Percentiles rank a stretch among this genome's conserved stretches.
Evolutionary conservation across 768 basidiomycete species (phyloP).

Genomic region (Termitomyces sp.): DNA sequence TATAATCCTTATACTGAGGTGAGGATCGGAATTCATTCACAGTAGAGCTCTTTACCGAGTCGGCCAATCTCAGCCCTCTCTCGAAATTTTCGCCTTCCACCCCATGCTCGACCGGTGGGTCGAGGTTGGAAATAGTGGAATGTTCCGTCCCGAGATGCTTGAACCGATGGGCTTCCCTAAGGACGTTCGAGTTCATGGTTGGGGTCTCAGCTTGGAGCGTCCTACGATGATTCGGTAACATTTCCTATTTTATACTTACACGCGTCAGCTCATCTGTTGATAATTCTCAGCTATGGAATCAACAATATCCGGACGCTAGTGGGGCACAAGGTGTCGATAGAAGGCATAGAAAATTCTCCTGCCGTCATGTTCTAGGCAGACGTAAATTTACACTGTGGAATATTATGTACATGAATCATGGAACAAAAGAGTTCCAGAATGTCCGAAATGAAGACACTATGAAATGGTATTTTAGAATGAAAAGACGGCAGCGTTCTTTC

Average conservation of each 20-base stretch:
- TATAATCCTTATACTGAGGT: constrained; percentile 99
- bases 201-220: constrained; percentile 91
- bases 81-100: constrained; percentile 99
- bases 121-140: constrained; percentile 97
- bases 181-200: constrained; percentile 94
- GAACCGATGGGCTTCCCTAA: constrained; percentile 98
- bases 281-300: constrained; percentile 74
- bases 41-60: neutral
- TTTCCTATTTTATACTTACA: neutral
- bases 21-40: neutral
- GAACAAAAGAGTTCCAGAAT: constrained; percentile 2
- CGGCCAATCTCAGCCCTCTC: constrained; percentile 59
- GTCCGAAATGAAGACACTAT: neutral
- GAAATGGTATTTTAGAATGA: constrained; percentile 48
- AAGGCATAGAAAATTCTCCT: constrained; percentile 80
- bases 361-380: constrained; percentile 78
- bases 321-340: constrained; percentile 94
- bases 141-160: constrained; percentile 99
- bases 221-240: constrained; percentile 96
- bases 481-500: constrained; percentile 82
- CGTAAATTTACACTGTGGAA: neutral
- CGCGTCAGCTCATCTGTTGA: neutral
- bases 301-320: constrained; percentile 95
- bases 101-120: constrained; percentile 92
- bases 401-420: constrained; percentile 1